Base-by-base conservation (phyloP, 2,329 filamentous ascomycete genomes). In the Dactylellina leptospora region DNA sequence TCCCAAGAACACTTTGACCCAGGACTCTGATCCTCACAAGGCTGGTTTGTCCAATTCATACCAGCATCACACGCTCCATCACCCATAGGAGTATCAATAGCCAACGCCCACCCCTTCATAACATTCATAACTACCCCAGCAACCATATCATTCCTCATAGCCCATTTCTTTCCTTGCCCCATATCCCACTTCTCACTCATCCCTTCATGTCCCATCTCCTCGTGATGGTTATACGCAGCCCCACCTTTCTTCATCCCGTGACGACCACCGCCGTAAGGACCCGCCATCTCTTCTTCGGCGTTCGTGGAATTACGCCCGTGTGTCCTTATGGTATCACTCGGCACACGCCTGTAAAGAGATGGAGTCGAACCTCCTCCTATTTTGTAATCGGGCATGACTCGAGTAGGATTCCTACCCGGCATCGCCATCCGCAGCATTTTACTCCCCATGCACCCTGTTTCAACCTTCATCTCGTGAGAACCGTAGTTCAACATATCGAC, bases 51-150 rank as follows among this genome's bases (percentile, higher is more conserved):
- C 3, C 45, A 33, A 38, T 40, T 20, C 2, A 22, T n/a, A 42
- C 18, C 10, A 4, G 8, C 16, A 22, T 51, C 22, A 51, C 55
- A 60, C 18, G 22, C 54, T 4, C 16, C 9, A 8, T 33, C 55
- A 6, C 47, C 42, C 30, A 6, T 20, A 25, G 53, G 13, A 2
- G 36, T 28, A 33, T 69, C 63, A 16, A 69, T 56, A 5, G 50
- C 63, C 18, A 69, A 8, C 3, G 38, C 63, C 63, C 63, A 69
- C 44, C 63, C 48, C 6, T 3, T 48, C 22, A 20, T 40, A 6
- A 4, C 18, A 25, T 69, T 60, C 27, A 47, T 22, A 13, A 69
- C 18, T 1, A 69, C 36, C 9, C 63, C 63, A 11, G 42, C 48
- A 13, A 69, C 40, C 5, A 25, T 69, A 30, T 44, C 55, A 18